phyloP scores from a whole-genome alignment of 345 rosid species.

The Excoecaria agallocha region DNA sequence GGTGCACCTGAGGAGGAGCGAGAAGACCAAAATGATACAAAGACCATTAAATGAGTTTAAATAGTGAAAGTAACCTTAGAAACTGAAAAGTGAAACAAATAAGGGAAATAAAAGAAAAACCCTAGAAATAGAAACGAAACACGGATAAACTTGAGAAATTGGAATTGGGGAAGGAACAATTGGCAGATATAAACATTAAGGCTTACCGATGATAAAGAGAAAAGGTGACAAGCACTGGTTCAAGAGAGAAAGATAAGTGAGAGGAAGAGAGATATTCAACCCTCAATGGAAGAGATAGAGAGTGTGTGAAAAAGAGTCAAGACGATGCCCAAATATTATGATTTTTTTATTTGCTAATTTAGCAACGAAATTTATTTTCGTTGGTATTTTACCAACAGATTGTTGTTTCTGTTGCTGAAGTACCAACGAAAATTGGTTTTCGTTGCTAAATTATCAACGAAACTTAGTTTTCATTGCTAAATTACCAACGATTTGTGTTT shows the following conservation, averaged over 20 bases:
- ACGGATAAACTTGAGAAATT: neutral
- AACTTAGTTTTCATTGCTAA: no score
- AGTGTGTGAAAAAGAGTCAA: slow-evolving; percentile 1
- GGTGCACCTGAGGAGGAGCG: slow-evolving; percentile 77
- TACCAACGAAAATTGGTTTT: no score
- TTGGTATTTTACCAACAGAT: no score
- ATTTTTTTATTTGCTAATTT: no score
- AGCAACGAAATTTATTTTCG: no score
- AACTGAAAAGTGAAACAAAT: neutral
- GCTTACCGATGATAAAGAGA: slow-evolving; percentile 31
- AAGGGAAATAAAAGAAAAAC: neutral
- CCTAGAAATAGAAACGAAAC: slow-evolving; percentile 8
- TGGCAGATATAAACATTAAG: neutral
- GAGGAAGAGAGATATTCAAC: neutral
- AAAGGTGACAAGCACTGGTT: slow-evolving; percentile 23
- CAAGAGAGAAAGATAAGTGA: slow-evolving; percentile 16
- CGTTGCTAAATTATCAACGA: no score
- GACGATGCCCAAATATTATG: no score
- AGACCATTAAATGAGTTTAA: slow-evolving; percentile 29
- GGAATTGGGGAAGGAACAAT: neutral
- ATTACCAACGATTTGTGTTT: no score
- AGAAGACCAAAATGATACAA: slow-evolving; percentile 90
- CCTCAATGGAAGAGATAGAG: slow-evolving; percentile 8
- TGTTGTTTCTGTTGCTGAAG: no score
- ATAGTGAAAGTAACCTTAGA: slow-evolving; percentile 12